Base-by-base conservation (phyloP, 805 yeast species). In the Kazachstania taianensis region DNA sequence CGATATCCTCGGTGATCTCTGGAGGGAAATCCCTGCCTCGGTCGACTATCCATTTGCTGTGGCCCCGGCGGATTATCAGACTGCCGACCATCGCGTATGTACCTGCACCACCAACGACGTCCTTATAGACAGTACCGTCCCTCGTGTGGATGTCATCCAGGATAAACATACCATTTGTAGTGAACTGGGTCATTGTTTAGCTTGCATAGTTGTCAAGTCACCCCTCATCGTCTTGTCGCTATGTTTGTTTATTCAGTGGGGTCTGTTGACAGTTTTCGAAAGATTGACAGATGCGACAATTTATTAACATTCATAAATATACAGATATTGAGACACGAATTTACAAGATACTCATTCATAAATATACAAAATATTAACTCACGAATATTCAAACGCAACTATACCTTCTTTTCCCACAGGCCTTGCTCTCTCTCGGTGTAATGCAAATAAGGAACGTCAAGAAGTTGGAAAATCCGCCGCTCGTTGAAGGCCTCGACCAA, bases 71-170 rank as follows among this genome's bases (percentile, higher is more conserved):
- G 73, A 75, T 63, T 33, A 82, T 63, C 17, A 87, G 62, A 0
- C 84, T 76, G 0, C 96, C 96, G 12, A 81, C 61, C 1, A 77
- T 71, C 2, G 86, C 86, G 54, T 71, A 87, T 1, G 89, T 73
- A 0, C 94, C 96, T 2, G 87, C 97, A 2, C 97, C 97, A 1
- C 97, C 97, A 32, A 83, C 65, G 6, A 87, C 66, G 52, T 82
- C 41, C 55, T 42, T 48, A 53, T 44, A 62, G 65, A 17, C 61
- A 47, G 28, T 39, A 43, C 44, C 66, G 37, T 39, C 61, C 34
- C 42, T 59, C 43, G 36, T 56, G 38, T 73, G 76, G 45, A 86
- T 83, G 44, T 84, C 94, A 56, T 87, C 97, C 13, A 87, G 70
- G 49, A 89, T 85, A 59, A 85, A 81, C 84, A 87, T 79, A 31